A percentile compares a stretch with the other conserved stretches of the same genome.
phyloP scores from a whole-genome alignment of 2,329 filamentous ascomycete species.

The Dendrostoma leiphaemia region DNA sequence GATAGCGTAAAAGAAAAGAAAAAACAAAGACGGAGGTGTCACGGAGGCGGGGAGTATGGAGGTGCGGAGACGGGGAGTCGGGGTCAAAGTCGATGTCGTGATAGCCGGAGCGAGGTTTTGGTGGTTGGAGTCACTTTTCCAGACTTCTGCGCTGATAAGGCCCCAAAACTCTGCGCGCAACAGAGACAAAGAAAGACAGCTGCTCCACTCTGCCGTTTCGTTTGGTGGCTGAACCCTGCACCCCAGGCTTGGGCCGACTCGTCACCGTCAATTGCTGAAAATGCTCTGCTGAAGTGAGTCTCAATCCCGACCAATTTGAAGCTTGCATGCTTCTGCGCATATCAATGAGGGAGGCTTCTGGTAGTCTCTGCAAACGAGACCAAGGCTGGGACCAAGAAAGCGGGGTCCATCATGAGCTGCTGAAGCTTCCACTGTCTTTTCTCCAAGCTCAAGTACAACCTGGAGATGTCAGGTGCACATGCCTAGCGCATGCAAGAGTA shows the following conservation, averaged over 20 bases:
- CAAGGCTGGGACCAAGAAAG: neutral
- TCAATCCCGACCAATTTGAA: too few species aligned
- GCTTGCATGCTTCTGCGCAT: too few species aligned
- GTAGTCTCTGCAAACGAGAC: too few species aligned
- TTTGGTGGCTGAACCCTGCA: neutral
- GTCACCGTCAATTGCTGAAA: too few species aligned
- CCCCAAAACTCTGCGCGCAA: too few species aligned
- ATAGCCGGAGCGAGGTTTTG: neutral
- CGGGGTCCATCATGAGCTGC: neutral
- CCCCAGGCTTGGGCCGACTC: too few species aligned
- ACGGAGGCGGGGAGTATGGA: too few species aligned
- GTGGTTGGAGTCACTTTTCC: slow-evolving; percentile 4
- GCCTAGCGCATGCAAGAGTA: neutral
- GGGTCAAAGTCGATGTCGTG: slow-evolving; percentile 11
- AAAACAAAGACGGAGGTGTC: too few species aligned
- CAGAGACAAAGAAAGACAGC: neutral
- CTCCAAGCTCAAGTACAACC: neutral
- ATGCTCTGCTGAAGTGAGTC: too few species aligned
- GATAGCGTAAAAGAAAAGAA: too few species aligned
- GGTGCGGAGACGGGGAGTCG: neutral
- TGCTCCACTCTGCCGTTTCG: neutral
- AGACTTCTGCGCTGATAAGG: too few species aligned
- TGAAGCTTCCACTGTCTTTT: neutral
- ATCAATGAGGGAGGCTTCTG: too few species aligned
- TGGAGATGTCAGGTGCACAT: neutral